Percentiles rank a stretch among this genome's conserved stretches.
phyloP scores from a whole-genome alignment of 306 rosid genomes.

The Ormosia semicastrata region DNA sequence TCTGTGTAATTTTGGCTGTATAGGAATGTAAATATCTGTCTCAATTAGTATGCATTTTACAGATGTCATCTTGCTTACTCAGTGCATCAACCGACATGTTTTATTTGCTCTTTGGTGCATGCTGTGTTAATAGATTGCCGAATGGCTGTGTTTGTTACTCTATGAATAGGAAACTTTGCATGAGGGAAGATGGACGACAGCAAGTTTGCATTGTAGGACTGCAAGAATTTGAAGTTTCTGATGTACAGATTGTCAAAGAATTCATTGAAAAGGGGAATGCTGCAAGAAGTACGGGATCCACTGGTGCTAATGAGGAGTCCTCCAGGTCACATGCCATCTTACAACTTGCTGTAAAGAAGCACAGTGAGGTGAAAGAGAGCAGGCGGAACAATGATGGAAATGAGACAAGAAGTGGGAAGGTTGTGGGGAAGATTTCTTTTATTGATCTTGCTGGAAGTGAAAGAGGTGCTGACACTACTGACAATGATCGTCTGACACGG shows the following conservation, averaged over 20 bases:
- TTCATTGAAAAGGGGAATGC: slow-evolving; percentile 93
- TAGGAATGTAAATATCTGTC: slow-evolving; percentile 13
- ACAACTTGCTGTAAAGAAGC: slow-evolving; percentile 87
- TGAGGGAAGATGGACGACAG: slow-evolving; percentile 98
- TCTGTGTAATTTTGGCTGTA: slow-evolving; percentile 2
- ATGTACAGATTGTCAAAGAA: slow-evolving; percentile 90
- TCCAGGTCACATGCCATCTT: slow-evolving; percentile 99
- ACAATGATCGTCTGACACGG: slow-evolving; percentile 99
- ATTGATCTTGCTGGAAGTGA: slow-evolving; percentile 99
- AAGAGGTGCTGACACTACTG: slow-evolving; percentile 99
- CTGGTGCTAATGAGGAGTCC: slow-evolving; percentile 99
- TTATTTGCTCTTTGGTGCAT: slow-evolving; percentile 3
- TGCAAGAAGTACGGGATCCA: slow-evolving; percentile 96
- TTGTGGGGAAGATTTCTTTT: slow-evolving; percentile 95
- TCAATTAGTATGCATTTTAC: slow-evolving; percentile 2
- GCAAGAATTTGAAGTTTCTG: slow-evolving; percentile 99
- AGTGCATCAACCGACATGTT: slow-evolving; percentile 11
- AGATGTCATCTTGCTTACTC: background rate
- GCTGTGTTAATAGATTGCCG: background rate
- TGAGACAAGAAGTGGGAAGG: slow-evolving; percentile 80
- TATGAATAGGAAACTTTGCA: slow-evolving; percentile 80
- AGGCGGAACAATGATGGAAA: slow-evolving; percentile 79
- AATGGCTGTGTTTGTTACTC: slow-evolving; percentile 17
- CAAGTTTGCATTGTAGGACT: slow-evolving; percentile 99
- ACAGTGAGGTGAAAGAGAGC: slow-evolving; percentile 71